These are phyloP conservation scores for Coix lacrymajobi DNA, from an alignment of 176 grass and related monocot genomes.

Conservation along the genomic window DNA sequence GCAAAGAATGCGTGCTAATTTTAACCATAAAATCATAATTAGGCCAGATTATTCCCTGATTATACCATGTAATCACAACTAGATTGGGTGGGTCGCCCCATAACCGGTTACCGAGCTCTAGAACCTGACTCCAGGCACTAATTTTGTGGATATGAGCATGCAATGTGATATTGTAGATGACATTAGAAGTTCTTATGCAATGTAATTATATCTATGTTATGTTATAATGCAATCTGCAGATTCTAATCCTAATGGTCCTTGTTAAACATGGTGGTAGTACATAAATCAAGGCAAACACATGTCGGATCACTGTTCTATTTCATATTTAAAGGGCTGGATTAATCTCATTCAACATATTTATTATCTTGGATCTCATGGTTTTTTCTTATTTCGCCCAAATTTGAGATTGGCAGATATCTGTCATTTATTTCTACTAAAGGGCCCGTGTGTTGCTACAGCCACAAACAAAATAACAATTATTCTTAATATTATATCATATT, in stretches of 20 bases:
- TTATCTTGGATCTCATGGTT: neutral
- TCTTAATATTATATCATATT: neutral
- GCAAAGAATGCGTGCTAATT: neutral
- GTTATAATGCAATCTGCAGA: neutral
- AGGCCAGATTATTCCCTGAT: neutral
- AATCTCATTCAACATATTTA: neutral
- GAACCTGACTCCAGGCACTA: neutral
- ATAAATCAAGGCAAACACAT: neutral
- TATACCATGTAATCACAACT: neutral
- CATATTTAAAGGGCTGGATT: neutral
- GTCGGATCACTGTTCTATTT: neutral
- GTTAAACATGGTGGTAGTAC: constrained; percentile 12
- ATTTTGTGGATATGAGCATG: neutral
- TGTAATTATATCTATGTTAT: neutral
- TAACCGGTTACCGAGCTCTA: neutral
- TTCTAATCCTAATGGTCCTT: neutral
- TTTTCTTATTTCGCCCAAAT: neutral
- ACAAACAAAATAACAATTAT: neutral
- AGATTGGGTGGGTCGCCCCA: neutral
- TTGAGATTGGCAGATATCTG: neutral
- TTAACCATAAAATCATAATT: neutral
- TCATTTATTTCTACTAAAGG: neutral
- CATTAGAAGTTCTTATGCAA: neutral
- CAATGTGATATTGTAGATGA: neutral
- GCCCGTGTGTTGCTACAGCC: neutral